Percentiles rank a stretch among this genome's conserved stretches.
phyloP scores from a whole-genome alignment of 495 filamentous ascomycete species.

The Tuber calosporum region DNA sequence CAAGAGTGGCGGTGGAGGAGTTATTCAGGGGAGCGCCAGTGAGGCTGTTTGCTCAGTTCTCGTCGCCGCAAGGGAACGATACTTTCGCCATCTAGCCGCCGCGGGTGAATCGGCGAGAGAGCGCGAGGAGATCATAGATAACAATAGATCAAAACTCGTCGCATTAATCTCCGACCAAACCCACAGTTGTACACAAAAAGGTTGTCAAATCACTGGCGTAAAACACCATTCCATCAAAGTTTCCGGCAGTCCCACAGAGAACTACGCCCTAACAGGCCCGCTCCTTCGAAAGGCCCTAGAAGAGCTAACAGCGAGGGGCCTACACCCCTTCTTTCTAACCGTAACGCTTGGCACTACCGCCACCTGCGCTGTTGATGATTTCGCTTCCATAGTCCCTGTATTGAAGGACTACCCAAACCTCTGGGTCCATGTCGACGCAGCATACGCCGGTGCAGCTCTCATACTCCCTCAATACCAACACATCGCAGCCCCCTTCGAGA shows the following conservation, averaged over 20 bases:
- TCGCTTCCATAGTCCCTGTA: conserved; percentile 60
- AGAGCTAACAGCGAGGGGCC: conserved; percentile 54
- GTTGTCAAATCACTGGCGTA: conserved; percentile 75
- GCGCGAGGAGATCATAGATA: conserved; percentile 58
- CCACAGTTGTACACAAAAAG: conserved; percentile 81
- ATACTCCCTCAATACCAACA: conserved; percentile 73
- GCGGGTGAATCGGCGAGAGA: conserved; percentile 52
- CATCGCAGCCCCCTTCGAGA: conserved; percentile 54
- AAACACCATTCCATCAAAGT: conserved; percentile 64
- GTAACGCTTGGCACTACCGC: conserved; percentile 82
- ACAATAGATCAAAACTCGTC: conserved; percentile 63
- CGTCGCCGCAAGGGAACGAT: conserved; percentile 81
- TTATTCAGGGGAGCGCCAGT: conserved; percentile 89
- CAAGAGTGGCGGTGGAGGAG: conserved; percentile 69
- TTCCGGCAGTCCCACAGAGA: conserved; percentile 46
- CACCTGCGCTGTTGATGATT: conserved; percentile 79
- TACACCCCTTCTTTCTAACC: conserved; percentile 80
- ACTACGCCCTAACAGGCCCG: conserved; percentile 63
- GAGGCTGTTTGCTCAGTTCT: conserved; percentile 82
- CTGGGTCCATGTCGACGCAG: conserved; percentile 96
- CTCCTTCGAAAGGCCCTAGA: conserved; percentile 56
- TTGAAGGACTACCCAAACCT: conserved; percentile 58
- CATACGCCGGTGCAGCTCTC: conserved; percentile 82
- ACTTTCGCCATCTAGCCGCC: conserved; percentile 54
- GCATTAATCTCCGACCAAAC: conserved; percentile 72